A percentile compares a stretch with the other conserved stretches of the same genome.
Conservation (phyloP, 2,329 filamentous ascomycete genomes). For the Emmonsia crescens region DNA sequence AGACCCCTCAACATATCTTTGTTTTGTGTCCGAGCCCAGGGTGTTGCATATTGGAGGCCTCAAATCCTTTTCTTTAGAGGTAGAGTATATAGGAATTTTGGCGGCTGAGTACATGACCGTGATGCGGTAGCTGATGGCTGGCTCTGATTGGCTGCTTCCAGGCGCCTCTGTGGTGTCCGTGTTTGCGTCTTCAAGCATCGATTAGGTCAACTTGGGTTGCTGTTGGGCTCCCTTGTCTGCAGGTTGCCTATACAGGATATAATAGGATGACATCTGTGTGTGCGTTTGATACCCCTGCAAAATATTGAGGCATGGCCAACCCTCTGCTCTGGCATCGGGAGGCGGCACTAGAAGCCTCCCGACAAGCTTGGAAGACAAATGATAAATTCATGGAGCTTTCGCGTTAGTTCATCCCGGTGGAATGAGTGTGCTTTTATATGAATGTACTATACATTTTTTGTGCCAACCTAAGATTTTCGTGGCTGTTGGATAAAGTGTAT, state of each 20-base stretch:
- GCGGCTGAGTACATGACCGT: neutral
- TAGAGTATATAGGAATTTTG: neutral
- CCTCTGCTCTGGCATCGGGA: neutral
- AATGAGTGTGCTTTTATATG: neutral
- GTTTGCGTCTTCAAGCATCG: neutral
- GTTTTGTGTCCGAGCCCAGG: neutral
- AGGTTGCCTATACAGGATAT: neutral
- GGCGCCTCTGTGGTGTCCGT: neutral
- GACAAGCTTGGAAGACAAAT: neutral
- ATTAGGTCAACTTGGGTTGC: neutral
- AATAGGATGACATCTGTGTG: neutral
- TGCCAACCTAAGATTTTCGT: neutral
- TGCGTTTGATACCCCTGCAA: neutral
- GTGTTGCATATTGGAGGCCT: neutral
- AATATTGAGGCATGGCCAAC: neutral
- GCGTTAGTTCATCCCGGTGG: neutral
- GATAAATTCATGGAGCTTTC: neutral
- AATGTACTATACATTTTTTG: neutral
- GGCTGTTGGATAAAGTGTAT: neutral
- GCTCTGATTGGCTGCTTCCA: neutral
- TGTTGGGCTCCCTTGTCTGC: neutral
- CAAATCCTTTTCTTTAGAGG: neutral
- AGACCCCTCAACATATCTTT: neutral
- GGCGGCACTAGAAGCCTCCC: neutral
- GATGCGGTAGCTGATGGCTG: neutral